These are phyloP conservation scores for Entrophospora sp. DNA, from an alignment of 192 early-diverging fungal genomes.

Conservation along the genomic window DNA sequence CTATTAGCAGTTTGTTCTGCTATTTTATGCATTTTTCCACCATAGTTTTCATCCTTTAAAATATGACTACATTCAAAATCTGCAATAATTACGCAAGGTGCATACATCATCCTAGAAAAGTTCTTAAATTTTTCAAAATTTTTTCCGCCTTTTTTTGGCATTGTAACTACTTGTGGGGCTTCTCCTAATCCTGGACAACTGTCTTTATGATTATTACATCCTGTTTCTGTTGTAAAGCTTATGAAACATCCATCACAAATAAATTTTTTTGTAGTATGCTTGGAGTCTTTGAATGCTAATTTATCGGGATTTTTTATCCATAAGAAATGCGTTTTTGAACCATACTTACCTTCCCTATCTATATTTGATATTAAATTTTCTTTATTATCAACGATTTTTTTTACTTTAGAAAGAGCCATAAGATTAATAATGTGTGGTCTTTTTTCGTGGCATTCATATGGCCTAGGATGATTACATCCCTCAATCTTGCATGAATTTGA, in stretches of 20 bases:
- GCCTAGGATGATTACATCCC: too few relatives aligned
- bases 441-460: too few relatives aligned
- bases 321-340: neutral
- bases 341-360: neutral
- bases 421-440: too few relatives aligned
- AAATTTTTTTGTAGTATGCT: neutral
- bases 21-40: neutral
- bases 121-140: constrained; percentile 3
- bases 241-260: neutral
- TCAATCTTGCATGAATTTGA: too few relatives aligned
- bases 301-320: neutral
- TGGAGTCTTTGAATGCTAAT: neutral
- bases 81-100: neutral
- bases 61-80: neutral
- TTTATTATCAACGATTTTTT: too few relatives aligned
- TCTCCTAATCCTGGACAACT: neutral
- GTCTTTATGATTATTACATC: neutral
- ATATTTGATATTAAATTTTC: too few relatives aligned
- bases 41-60: neutral
- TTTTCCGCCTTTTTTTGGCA: neutral
- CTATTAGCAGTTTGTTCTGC: neutral
- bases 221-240: neutral
- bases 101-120: neutral
- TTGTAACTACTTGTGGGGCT: neutral
- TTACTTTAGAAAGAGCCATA: too few relatives aligned